phyloP scores from a whole-genome alignment of 1,284 basidiomycete species.

The Ganoderma boninense region DNA sequence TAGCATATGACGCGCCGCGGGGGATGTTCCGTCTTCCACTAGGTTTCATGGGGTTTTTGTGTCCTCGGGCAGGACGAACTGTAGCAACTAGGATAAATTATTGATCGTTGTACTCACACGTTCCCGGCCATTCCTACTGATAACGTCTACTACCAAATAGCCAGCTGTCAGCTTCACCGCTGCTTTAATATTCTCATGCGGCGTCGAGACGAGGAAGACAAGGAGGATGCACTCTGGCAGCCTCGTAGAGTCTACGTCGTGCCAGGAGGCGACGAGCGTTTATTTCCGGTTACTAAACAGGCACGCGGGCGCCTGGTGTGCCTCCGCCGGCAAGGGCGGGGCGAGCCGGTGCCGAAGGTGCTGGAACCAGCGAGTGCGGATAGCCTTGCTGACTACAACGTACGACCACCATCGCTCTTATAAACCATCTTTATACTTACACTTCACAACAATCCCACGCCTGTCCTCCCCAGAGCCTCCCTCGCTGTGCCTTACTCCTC shows the following conservation, averaged over 20 bases:
- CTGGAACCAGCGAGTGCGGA: conserved; percentile 14
- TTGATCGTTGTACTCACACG: neutral
- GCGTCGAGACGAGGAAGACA: neutral
- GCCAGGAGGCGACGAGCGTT: neutral
- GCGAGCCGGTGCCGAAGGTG: conserved; percentile 10
- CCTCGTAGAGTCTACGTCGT: too few relatives aligned
- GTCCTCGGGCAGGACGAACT: neutral
- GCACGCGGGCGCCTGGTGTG: neutral
- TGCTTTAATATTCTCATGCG: too few relatives aligned
- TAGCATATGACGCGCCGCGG: neutral
- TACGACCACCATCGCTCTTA: conserved; percentile 6
- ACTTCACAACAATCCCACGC: neutral
- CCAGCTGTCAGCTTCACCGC: neutral
- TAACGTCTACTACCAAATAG: neutral
- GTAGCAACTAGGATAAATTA: neutral
- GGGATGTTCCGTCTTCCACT: neutral
- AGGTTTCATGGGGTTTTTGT: neutral
- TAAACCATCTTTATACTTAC: conserved; percentile 3
- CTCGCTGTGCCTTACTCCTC: neutral
- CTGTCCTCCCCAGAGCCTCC: neutral
- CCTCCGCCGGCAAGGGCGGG: conserved; percentile 12
- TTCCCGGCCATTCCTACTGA: neutral
- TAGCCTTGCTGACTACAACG: conserved; percentile 13
- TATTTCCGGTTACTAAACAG: neutral
- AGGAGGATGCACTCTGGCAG: neutral